These are phyloP conservation scores for Cutaneotrichosporon dermatis DNA, from an alignment of 1,284 basidiomycete species.

Conservation along the genomic window DNA sequence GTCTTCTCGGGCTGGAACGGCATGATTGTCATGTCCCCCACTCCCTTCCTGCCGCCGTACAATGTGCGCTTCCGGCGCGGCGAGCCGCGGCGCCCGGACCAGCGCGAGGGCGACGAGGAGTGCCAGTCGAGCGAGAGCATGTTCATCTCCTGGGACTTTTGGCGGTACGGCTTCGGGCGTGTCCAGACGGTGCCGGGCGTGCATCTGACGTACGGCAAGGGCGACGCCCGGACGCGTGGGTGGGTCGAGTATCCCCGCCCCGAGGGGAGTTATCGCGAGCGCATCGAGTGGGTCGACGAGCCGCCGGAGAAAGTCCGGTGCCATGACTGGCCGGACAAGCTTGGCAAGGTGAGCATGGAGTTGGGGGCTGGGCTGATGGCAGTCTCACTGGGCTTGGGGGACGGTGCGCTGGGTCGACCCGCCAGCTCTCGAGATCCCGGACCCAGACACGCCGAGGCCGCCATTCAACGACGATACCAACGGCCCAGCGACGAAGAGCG, in stretches of 20 bases:
- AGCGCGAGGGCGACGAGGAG: slow-evolving; percentile 24
- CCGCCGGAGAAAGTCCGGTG: slow-evolving; percentile 28
- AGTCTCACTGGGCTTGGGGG: slow-evolving; percentile 30
- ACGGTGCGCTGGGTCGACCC: slow-evolving; percentile 31
- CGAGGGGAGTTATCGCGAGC: slow-evolving; percentile 19
- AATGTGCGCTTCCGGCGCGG: slow-evolving; percentile 34
- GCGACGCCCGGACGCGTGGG: slow-evolving; percentile 39
- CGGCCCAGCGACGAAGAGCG: background rate
- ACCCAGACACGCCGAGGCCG: background rate
- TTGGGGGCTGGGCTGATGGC: background rate
- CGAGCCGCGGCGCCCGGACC: slow-evolving; percentile 17
- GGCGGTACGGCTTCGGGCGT: slow-evolving; percentile 46
- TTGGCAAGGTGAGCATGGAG: slow-evolving; percentile 25
- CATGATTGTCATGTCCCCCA: slow-evolving; percentile 46
- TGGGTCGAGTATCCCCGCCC: slow-evolving; percentile 36
- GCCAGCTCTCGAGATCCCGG: slow-evolving; percentile 14
- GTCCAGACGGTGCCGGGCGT: slow-evolving; percentile 45
- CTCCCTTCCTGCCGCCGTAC: slow-evolving; percentile 43
- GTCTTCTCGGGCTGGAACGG: slow-evolving; percentile 59
- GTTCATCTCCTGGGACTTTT: slow-evolving; percentile 49
- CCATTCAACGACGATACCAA: background rate
- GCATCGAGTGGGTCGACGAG: slow-evolving; percentile 34
- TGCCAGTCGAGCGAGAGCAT: slow-evolving; percentile 43
- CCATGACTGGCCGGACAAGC: slow-evolving; percentile 43
- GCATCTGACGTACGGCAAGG: slow-evolving; percentile 44